Percentiles rank a stretch among this genome's conserved stretches.
These are phyloP conservation scores for Paxillus rubicundulus DNA, from an alignment of 768 basidiomycete species.

Conservation along the genomic window DNA sequence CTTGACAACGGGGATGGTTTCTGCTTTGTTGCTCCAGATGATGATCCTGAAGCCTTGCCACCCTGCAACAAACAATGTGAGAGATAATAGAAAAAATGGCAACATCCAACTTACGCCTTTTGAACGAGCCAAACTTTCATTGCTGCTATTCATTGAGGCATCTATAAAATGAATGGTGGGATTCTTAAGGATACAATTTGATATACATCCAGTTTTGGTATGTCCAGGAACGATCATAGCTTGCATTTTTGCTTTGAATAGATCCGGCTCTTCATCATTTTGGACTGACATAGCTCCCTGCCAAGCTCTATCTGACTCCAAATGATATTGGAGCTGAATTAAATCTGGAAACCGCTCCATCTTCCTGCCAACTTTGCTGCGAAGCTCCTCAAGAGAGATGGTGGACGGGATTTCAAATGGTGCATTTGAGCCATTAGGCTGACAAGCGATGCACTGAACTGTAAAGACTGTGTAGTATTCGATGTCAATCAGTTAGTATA, in stretches of 20 bases:
- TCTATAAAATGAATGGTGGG: background rate
- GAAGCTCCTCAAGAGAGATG: background rate
- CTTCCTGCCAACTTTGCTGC: background rate
- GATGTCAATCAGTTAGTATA: background rate
- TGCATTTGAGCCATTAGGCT: constrained; percentile 1
- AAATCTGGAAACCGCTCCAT: background rate
- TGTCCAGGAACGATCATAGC: background rate
- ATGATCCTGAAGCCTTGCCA: background rate
- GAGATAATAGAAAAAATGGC: background rate
- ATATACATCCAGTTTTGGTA: background rate
- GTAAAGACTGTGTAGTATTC: background rate
- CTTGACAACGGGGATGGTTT: background rate
- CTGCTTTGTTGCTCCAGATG: background rate
- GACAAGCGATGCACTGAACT: background rate
- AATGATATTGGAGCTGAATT: background rate
- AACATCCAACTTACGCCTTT: background rate
- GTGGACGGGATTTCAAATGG: constrained; percentile 1
- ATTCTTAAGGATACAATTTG: background rate
- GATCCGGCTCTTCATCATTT: background rate
- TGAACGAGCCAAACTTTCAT: background rate
- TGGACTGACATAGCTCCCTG: background rate
- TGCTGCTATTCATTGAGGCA: background rate
- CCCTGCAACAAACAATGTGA: background rate
- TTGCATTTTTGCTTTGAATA: background rate
- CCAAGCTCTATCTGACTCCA: background rate